Base-by-base conservation (phyloP, 768 basidiomycete genomes). In the Leccinum aurantiacum region DNA sequence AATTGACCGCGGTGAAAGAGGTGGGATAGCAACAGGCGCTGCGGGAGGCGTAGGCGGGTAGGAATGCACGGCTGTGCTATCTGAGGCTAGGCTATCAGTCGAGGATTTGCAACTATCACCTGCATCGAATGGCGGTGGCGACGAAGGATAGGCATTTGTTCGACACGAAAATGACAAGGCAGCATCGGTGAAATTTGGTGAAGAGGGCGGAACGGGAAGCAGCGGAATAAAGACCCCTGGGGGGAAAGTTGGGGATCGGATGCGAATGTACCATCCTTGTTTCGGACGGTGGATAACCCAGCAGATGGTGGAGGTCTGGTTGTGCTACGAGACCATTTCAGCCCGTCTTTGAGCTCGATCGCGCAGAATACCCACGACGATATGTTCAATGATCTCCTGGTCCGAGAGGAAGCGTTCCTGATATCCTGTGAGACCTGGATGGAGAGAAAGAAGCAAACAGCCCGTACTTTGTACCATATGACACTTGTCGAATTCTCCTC, bases 261-360 rank as follows among this genome's bases (percentile, higher is more conserved):
- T 75, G 46, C 88, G 88, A 60, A 93, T 85, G 72, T 93, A 93
- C 91, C 91, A 93, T 49, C 91, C 91, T 29, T 88, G 84, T 59
- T 85, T 84, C 1, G 91, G 91, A 6, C 86, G 83, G 69, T 92
- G 91, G 27, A 92, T 84, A 10, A 83, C 83, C 91, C 91, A 93
- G 57, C 82, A 80, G 2, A 90, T 71, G 0, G 81, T 80, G 24
- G 82, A 84, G 4, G 82, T 85, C n/a, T 83, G 79, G 44, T 88
- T 88, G 59, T 92, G 88, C 89, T 88, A 60, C 4, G 35, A 33
- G 19, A 11, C 19, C 17, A 1, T 46, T 59, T 54, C 48, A 56
- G 47, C 22, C 57, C 22, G 3, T 46, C 25, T 53, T 38, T 33
- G 35, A 15, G 13, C 6, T 25, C 14, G 19, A 46, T 33, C 22